Percentiles rank a stretch among this genome's conserved stretches.
phyloP scores from a whole-genome alignment of 192 early-diverging fungal species.

The Coemansia sp. region DNA sequence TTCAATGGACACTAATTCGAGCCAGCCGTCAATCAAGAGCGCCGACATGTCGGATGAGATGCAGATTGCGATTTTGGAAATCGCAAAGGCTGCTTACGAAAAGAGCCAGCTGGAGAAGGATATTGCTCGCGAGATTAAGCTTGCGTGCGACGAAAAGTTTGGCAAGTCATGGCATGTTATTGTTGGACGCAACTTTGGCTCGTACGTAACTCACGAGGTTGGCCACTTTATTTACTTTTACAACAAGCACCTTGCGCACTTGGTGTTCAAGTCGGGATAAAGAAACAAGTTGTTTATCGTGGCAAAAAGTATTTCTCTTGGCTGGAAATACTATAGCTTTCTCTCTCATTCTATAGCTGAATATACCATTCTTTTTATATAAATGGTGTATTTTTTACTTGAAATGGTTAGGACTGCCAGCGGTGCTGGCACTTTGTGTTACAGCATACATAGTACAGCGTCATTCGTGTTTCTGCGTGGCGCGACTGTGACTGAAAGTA shows the following conservation, averaged over 20 bases:
- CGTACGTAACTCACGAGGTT: slow-evolving; percentile 94
- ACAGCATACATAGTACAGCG: slow-evolving; percentile 76
- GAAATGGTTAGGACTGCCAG: slow-evolving; percentile 56
- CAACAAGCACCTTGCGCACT: slow-evolving; percentile 87
- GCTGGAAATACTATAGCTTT: neutral
- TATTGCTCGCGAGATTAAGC: slow-evolving; percentile 96
- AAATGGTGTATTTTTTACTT: neutral
- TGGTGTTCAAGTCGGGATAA: slow-evolving; percentile 91
- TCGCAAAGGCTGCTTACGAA: slow-evolving; percentile 82
- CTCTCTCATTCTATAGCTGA: slow-evolving; percentile 5
- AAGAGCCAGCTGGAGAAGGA: slow-evolving; percentile 98
- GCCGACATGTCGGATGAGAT: slow-evolving; percentile 98
- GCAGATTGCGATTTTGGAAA: slow-evolving; percentile 89
- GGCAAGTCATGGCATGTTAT: slow-evolving; percentile 98
- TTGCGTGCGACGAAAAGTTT: slow-evolving; percentile 97
- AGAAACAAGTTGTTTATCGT: neutral
- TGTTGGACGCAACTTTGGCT: slow-evolving; percentile 98
- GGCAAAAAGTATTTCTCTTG: neutral
- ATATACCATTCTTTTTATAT: slow-evolving; percentile 1
- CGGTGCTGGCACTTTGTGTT: slow-evolving; percentile 67
- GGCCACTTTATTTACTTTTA: slow-evolving; percentile 99
- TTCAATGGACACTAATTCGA: slow-evolving; percentile 11
- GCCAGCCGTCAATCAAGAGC: slow-evolving; percentile 75
- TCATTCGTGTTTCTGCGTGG: slow-evolving; percentile 73
- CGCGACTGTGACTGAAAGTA: slow-evolving; percentile 76